A percentile compares a stretch with the other conserved stretches of the same genome.
Evolutionary conservation across 129 eudicot genomes (phyloP).

Genomic region (Flaveria brownii): DNA sequence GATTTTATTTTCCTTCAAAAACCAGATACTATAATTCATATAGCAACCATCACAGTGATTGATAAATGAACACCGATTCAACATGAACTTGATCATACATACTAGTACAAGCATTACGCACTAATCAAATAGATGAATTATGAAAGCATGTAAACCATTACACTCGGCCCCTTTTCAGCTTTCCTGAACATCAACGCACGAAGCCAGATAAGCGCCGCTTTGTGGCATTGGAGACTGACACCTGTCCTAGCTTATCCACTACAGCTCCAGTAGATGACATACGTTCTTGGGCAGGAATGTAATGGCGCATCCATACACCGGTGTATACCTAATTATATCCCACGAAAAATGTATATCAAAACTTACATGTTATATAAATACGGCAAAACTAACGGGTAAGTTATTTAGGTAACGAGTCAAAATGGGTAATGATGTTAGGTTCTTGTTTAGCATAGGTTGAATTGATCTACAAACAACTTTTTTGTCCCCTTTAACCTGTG

Average conservation of each 20-base stretch:
- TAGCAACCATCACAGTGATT: not conserved
- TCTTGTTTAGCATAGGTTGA: not conserved
- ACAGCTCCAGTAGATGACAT: constrained; percentile 42
- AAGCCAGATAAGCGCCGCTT: constrained; percentile 75
- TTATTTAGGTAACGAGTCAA: not conserved
- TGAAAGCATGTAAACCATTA: constrained; percentile 2
- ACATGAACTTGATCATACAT: constrained; percentile 22
- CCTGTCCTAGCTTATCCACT: constrained; percentile 78
- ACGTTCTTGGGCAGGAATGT: constrained; percentile 66
- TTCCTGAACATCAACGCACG: constrained; percentile 15
- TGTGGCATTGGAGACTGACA: constrained; percentile 88
- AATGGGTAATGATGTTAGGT: not conserved
- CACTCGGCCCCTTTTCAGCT: not conserved
- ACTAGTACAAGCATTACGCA: constrained; percentile 25
- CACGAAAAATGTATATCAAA: not conserved
- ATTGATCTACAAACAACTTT: not conserved
- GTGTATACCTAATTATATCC: constrained; percentile 68
- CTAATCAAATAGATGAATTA: constrained; percentile 20
- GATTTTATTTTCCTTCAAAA: not conserved
- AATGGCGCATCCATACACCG: constrained; percentile 86
- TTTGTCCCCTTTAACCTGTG: not conserved
- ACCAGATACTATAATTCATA: constrained; percentile 23
- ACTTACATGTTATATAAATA: not conserved
- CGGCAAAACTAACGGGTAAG: not conserved
- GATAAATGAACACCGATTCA: not conserved